A percentile compares a stretch with the other conserved stretches of the same genome.
Evolutionary conservation across 164 flowering plant species (phyloP).

Genomic region (Tetracentron sinense): DNA sequence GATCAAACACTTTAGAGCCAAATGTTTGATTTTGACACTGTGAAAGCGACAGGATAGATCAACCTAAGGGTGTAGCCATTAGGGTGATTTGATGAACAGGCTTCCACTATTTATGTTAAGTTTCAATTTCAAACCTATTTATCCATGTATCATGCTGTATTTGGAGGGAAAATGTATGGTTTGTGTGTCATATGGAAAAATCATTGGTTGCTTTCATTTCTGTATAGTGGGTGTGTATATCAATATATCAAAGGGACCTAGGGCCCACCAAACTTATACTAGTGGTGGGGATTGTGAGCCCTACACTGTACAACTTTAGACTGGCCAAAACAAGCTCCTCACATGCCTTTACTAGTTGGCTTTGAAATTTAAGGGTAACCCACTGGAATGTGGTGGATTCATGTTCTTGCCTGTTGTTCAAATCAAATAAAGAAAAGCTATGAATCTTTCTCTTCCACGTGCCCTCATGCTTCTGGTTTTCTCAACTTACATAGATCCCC

Average conservation of each 20-base stretch:
- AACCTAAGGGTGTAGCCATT: no score
- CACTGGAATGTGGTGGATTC: constrained; percentile 34
- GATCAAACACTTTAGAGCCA: no score
- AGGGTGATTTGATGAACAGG: no score
- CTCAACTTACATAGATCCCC: constrained; percentile 2
- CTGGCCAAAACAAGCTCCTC: constrained; percentile 31
- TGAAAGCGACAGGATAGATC: no score
- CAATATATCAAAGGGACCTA: not conserved
- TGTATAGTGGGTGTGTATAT: constrained; percentile 8
- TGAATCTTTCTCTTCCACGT: constrained; percentile 4
- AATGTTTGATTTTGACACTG: no score
- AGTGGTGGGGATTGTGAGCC: constrained; percentile 12
- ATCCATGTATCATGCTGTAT: not conserved
- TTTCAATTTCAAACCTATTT: not conserved
- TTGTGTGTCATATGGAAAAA: constrained; percentile 13
- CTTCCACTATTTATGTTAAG: no score
- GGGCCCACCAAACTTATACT: constrained; percentile 8
- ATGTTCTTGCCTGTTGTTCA: constrained; percentile 16
- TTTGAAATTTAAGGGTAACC: constrained; percentile 22
- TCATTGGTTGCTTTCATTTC: constrained; percentile 24
- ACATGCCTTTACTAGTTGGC: constrained; percentile 27
- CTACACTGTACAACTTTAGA: constrained; percentile 17
- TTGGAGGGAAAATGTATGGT: not conserved
- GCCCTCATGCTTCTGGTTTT: not conserved
- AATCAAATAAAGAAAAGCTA: not conserved